Evolutionary conservation across 2,329 filamentous ascomycete genomes (phyloP), one percentile per base, ranked within the genome.

Genomic region (Claviceps arundinis): DNA sequence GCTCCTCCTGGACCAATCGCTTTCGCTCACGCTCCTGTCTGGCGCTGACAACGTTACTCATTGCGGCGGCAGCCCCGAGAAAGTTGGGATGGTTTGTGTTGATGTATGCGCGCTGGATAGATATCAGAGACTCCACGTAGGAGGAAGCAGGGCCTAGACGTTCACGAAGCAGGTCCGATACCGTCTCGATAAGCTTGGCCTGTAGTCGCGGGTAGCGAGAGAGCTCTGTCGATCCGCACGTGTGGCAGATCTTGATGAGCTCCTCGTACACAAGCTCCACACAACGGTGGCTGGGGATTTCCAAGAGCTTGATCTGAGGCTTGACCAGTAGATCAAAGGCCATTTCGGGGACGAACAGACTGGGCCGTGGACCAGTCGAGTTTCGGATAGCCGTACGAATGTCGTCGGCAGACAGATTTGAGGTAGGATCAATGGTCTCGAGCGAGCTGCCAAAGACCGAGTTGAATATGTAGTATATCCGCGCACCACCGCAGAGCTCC

Each of bases 11-110:
- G 17, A 88, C 74, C 43, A 87, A 69, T 41, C 77, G 80, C 67
- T 89, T 90, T 68, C 89, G 85, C 69, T 98, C 91, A 59, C 89
- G 85, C 59, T 98, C 93, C 66, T 97, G 89, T 70, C 93, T 95
- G 64, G 86, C 91, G 64, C 82, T 87, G 55, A 98, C 94, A 47
- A 98, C 91, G 47, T 93, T 89, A 59, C 89, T 91, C 93, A 98
- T 98, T 56, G 93, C 93, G 38, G 90, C 91, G 22, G 93, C 91
- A 16, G 93, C 93, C 45, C 93, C 93, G 16, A 97, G 80, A 73
- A 98, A 98, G 69, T 98, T 98, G 48, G 93, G 93, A 66, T 98
- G 93, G 64, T 98, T 98, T 43, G 93, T 98, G 73, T 98, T 98
- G 72, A 98, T 97, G 70, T 98, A 98, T 19, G 93, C 93, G 59